Evolutionary conservation across 192 early-diverging fungal species (phyloP), one percentile per base, ranked within the genome.

Genomic region (Dimargaris xerosporica): DNA sequence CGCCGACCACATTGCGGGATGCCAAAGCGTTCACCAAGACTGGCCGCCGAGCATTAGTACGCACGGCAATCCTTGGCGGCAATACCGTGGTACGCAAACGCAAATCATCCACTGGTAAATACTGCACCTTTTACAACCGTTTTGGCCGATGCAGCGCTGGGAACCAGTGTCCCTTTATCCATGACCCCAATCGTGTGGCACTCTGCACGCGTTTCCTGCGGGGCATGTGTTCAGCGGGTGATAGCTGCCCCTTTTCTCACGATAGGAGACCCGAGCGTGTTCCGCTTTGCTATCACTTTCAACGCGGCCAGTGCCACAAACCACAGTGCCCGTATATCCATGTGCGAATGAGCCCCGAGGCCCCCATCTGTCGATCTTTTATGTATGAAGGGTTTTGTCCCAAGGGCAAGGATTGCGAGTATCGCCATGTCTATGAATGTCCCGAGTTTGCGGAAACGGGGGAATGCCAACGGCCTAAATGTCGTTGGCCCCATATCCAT

Each of bases 341-440:
- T 54, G 71, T 76, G 42, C 79, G 75, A 56, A 65, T 76, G 21
- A 81, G 73, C 50, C 71, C 76, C 0, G 74, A 78, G 46, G 80
- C 82, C 15, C 75, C 80, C 0, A 80, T 86, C 19, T 88, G 86
- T 50, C 75, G 75, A 30, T 69, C 69, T 1, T 88, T 88, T 73
- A 78, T 80, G 0, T 73, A 75, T 23, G 74, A 78, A 41, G 84
- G 85, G 0, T 82, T 70, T 64, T 88, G 86, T 63, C 68, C 75
- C 13, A 73, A 75, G 44, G 86, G 82, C 21, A 31, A 25, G 0
- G 62, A 65, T 9, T 88, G 86, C 61, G 66, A 67, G 21, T 67
- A 82, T 54, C 75, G 81, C 4, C 86, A 88, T 67, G 76, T 85
- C 5, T 77, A 78, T 68, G 77, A 85, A 23, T 88, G 86, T 45